Base-by-base conservation (phyloP, 2,329 filamentous ascomycete genomes). In the Aspergillus chevalieri region DNA sequence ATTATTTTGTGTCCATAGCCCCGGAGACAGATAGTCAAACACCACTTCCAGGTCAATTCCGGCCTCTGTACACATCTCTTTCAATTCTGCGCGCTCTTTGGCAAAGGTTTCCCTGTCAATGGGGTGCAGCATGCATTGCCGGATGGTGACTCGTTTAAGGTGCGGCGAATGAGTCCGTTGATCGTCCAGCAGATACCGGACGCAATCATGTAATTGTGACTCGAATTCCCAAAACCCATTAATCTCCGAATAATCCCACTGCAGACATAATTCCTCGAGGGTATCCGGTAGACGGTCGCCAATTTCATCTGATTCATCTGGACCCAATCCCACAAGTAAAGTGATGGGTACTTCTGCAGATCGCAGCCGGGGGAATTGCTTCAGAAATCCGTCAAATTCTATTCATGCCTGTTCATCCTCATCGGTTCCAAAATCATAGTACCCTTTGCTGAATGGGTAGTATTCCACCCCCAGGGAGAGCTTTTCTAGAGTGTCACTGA, bases 381-480 rank as follows among this genome's bases (percentile, higher is more conserved):
- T 17, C 15, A 49, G 24, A 34, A 49, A 46, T 8, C 26, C 14
- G 2, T 46, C 19, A 43, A 49, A 49, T 28, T 38, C 21, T 3
- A 30, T 17, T 8, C 36, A 33, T 19, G 43, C 24, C 4, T 42
- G 21, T 10, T 49, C 43, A 43, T 49, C 43, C 10, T 26, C 33
- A 15, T 26, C 19, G 26, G 41, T 43, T 22, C 44, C 36, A 17
- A 45, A 46, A 17, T 34, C n/a, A 33, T 45, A 45, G 26, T 46
- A n/a, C n/a, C 47, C 47, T 10, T 24, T 4, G 3, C 10, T 46
- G 21, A 17, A 46, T 33, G 47, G 47, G 15, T 49, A 49, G 17
- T 46, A 49, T 21, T 49, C 47, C n/a, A 46, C 6, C 12, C 47
- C 47, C 6, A 49, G 17, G 12, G 47, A 49, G 24, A 49, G 34